A percentile compares a stretch with the other conserved stretches of the same genome.
Conservation (phyloP, 2,329 filamentous ascomycete species). For the Aspergillaceae sp. region DNA sequence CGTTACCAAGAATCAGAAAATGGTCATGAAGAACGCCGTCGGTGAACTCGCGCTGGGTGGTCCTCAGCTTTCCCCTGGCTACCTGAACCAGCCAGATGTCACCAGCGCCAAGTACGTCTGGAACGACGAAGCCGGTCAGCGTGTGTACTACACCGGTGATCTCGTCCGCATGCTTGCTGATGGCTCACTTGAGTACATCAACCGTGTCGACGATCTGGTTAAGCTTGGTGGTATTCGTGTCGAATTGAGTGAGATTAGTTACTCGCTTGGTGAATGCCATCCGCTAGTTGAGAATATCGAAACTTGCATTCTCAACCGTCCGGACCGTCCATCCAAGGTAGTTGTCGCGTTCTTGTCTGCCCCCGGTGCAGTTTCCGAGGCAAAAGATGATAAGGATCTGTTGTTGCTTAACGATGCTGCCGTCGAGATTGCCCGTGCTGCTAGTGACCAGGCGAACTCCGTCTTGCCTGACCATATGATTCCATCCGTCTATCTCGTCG, state of each 20-base stretch:
- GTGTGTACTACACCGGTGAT: conserved; percentile 28
- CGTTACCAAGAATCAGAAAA: conserved; percentile 17
- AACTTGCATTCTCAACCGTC: conserved; percentile 21
- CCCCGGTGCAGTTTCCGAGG: conserved; percentile 6
- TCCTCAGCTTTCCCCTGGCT: conserved; percentile 22
- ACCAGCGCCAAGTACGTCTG: conserved; percentile 23
- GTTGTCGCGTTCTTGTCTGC: conserved; percentile 29
- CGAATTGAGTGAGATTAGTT: conserved; percentile 27
- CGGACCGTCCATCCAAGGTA: conserved; percentile 22
- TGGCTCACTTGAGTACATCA: conserved; percentile 30
- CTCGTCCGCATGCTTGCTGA: conserved; percentile 28
- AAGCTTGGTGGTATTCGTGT: conserved; percentile 37
- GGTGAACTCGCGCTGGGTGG: conserved; percentile 24
- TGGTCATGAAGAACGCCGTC: conserved; percentile 18
- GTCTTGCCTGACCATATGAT: conserved; percentile 26
- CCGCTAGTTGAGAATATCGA: conserved; percentile 24
- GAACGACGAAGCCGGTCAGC: conserved; percentile 16
- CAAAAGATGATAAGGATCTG: conserved; percentile 1
- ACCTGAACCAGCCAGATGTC: conserved; percentile 22
- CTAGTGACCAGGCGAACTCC: conserved; percentile 12
- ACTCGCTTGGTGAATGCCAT: conserved; percentile 23
- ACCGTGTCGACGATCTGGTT: conserved; percentile 34
- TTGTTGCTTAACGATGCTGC: conserved; percentile 11
- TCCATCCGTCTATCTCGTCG: conserved; percentile 23
- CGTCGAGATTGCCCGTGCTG: conserved; percentile 15